These are phyloP conservation scores for Onygenales sp. DNA, from an alignment of 2,329 filamentous ascomycete species.

Conservation along the genomic window DNA sequence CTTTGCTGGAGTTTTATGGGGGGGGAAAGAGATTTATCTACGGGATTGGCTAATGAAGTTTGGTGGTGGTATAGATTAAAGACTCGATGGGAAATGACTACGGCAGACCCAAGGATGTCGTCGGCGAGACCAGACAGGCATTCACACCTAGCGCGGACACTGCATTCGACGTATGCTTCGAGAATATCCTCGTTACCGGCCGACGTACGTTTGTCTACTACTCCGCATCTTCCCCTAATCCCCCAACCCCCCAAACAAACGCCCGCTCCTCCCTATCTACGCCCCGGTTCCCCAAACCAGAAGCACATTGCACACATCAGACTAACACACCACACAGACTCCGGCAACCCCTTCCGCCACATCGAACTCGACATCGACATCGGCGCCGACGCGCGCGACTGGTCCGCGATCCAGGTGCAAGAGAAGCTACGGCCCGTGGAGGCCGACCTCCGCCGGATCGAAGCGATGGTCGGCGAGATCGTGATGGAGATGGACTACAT, in stretches of 20 bases:
- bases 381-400: slow-evolving; percentile 94
- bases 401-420: slow-evolving; percentile 87
- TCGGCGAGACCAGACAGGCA: slow-evolving; percentile 82
- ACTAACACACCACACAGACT: slow-evolving; percentile 17
- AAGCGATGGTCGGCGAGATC: slow-evolving; percentile 81
- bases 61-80: slow-evolving; percentile 57
- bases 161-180: slow-evolving; percentile 93
- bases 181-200: slow-evolving; percentile 59
- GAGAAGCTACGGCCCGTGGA: slow-evolving; percentile 98
- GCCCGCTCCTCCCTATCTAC: neutral
- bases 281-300: no score
- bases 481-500: slow-evolving; percentile 96
- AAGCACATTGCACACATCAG: no score
- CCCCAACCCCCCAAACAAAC: no score
- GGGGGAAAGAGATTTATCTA: no score
- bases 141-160: slow-evolving; percentile 90
- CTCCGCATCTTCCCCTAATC: no score
- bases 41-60: neutral
- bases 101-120: slow-evolving; percentile 79
- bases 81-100: slow-evolving; percentile 96
- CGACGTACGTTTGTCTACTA: slow-evolving; percentile 44
- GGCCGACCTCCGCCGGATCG: slow-evolving; percentile 83
- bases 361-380: slow-evolving; percentile 94
- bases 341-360: slow-evolving; percentile 51
- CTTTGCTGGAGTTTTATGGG: neutral